phyloP scores from a whole-genome alignment of 2,329 filamentous ascomycete genomes.

The Ophiostoma ulmi region DNA sequence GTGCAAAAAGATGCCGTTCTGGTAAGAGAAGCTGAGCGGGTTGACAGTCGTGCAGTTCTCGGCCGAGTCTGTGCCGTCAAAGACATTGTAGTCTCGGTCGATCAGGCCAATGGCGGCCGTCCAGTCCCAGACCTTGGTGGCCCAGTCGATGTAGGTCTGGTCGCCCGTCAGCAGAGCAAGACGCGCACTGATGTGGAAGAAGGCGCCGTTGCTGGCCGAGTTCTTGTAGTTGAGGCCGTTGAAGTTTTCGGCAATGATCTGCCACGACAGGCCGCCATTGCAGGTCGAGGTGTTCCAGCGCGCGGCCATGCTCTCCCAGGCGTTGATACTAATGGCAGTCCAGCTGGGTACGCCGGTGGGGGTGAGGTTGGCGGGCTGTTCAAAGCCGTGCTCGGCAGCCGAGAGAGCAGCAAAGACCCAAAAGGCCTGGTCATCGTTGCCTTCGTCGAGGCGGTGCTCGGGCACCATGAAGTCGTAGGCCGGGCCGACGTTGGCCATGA shows the following conservation, averaged over 20 bases:
- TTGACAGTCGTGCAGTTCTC: conserved; percentile 51
- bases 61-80: conserved; percentile 55
- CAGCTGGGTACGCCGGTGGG: conserved; percentile 64
- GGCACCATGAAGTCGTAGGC: conserved; percentile 57
- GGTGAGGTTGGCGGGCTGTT: conserved; percentile 51
- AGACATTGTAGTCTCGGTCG: conserved; percentile 50
- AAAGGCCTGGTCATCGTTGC: conserved; percentile 71
- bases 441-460: conserved; percentile 53
- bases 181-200: conserved; percentile 75
- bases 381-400: conserved; percentile 64
- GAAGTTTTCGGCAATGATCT: conserved; percentile 69
- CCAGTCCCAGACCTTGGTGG: conserved; percentile 63
- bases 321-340: conserved; percentile 62
- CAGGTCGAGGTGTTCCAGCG: conserved; percentile 68
- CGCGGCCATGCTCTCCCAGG: conserved; percentile 64
- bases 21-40: conserved; percentile 59
- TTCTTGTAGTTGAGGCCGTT: conserved; percentile 81
- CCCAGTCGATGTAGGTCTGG: conserved; percentile 62
- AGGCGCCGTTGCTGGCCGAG: conserved; percentile 71
- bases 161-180: conserved; percentile 66
- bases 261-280: conserved; percentile 71
- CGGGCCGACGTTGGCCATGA: conserved; percentile 54
- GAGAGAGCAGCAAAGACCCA: conserved; percentile 65
- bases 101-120: conserved; percentile 53
- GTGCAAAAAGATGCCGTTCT: conserved; percentile 60